Evolutionary conservation across 352 stramenopile species (phyloP), one percentile per base, ranked within the genome.

Genomic region (Phytophthora aleatoria): DNA sequence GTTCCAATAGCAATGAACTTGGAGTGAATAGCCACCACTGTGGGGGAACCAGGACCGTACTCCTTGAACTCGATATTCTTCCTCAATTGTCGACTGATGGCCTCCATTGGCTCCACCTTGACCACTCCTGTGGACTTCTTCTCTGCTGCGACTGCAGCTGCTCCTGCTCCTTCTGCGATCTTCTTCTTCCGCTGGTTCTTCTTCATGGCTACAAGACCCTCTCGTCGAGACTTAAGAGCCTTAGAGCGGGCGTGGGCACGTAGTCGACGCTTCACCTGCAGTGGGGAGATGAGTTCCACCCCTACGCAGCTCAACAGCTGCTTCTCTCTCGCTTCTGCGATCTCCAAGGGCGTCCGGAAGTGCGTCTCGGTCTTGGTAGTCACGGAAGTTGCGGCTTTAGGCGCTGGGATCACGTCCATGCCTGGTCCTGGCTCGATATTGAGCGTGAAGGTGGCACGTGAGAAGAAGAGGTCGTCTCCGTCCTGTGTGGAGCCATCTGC

Each of bases 1-100:
- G 94, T 98, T 35, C 96, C 97, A 58, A 99, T 94, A 2, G 96
- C 93, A 68, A 99, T 99, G 63, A 99, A 98, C 81, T 98, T 98
- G 60, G 92, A 96, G 76, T 97, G 95, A 52, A 98, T 97, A 9
- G 94, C 94, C 31, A 99, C 79, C 35, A 96, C 90, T 0, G 95
- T 98, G 8, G 96, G 96, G 5, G 89, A 92, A 0, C 92, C 92
- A 0, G 92, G 89, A 0, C 92, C 92, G 61, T 96, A 90, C 62
- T 96, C 87, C 49, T 95, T 92, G 43, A 95, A 97, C 78, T 97
- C 89, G 57, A 95, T 89, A 57, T 97, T 97, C 71, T 97, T 97
- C 49, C 82, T 79, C 36, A 98, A 77, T 67, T 97, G 88, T 27
- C 87, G 81, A 60, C 90, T 97, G 64, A 97, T 96, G 1, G 79